Conservation (phyloP, 2,329 filamentous ascomycete genomes). For the Cryphonectria radicalis region DNA sequence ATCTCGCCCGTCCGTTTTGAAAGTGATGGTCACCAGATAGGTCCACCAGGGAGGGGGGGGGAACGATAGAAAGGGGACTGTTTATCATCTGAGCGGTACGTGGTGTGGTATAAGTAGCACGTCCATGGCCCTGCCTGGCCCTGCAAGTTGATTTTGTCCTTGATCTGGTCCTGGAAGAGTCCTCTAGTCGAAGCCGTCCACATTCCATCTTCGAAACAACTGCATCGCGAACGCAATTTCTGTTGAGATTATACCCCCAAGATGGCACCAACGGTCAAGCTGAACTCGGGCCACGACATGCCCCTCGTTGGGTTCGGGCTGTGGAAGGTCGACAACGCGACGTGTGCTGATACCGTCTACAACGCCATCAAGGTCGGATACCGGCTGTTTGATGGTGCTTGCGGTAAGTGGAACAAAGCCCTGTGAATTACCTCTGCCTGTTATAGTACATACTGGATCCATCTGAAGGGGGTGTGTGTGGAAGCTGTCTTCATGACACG, state of each 20-base stretch:
- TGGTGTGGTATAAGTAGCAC: constrained; percentile 20
- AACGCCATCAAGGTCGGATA: constrained; percentile 70
- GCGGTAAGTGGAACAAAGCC: constrained; percentile 49
- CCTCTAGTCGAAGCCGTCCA: neutral
- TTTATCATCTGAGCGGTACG: neutral
- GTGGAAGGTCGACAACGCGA: constrained; percentile 81
- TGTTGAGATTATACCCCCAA: neutral
- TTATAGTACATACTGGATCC: neutral
- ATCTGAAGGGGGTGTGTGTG: neutral
- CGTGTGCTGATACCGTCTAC: constrained; percentile 77
- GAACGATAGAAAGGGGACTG: neutral
- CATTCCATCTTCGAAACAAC: neutral
- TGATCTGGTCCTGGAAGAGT: neutral
- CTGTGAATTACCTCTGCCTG: neutral
- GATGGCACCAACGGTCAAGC: constrained; percentile 52
- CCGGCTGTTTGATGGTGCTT: constrained; percentile 64
- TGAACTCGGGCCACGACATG: constrained; percentile 70
- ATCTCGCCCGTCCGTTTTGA: neutral
- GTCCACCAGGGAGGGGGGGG: constrained; percentile 12
- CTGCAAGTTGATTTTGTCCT: neutral
- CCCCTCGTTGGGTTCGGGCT: constrained; percentile 77
- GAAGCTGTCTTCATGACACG: constrained; percentile 1
- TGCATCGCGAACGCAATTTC: neutral
- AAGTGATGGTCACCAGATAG: constrained; percentile 13
- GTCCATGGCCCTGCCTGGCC: neutral